phyloP scores from a whole-genome alignment of 2,329 filamentous ascomycete genomes.

The Paradendryphiella salina region DNA sequence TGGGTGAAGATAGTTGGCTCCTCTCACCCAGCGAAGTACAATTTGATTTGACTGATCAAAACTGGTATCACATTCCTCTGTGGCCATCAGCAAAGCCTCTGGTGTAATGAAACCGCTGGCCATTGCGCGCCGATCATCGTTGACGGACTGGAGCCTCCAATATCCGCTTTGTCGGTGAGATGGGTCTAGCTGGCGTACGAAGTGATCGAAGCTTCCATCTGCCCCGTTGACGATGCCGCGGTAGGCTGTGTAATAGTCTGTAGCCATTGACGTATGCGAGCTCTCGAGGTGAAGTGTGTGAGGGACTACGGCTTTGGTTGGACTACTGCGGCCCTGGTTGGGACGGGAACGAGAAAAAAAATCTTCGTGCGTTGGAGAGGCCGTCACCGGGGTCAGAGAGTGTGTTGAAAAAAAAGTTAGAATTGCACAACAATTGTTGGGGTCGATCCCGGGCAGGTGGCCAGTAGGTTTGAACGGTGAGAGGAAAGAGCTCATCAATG shows the following conservation, averaged over 20 bases:
- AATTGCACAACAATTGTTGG: no score
- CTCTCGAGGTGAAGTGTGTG: background rate
- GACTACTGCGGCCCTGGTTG: no score
- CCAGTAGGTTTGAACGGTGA: no score
- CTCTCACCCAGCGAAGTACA: constrained; percentile 22
- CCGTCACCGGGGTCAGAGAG: no score
- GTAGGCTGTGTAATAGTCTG: constrained; percentile 17
- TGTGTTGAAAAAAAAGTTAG: no score
- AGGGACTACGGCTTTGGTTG: background rate
- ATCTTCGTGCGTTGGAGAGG: no score
- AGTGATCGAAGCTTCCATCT: constrained; percentile 18
- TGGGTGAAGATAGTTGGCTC: constrained; percentile 6
- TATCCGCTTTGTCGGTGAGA: constrained; percentile 14
- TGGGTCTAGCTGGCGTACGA: constrained; percentile 2
- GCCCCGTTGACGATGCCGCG: background rate
- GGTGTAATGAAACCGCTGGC: constrained; percentile 16
- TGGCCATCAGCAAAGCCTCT: constrained; percentile 19
- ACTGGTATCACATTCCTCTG: constrained; percentile 9
- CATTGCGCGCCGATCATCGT: constrained; percentile 22
- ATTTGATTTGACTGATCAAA: constrained; percentile 16
- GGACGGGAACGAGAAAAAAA: no score
- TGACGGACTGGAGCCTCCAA: constrained; percentile 19
- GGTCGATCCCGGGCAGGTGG: no score
- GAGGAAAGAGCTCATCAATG: no score
- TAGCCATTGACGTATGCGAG: background rate